A percentile compares a stretch with the other conserved stretches of the same genome.
Conservation (phyloP, 2,329 filamentous ascomycete genomes). For the Diaporthe sp. region DNA sequence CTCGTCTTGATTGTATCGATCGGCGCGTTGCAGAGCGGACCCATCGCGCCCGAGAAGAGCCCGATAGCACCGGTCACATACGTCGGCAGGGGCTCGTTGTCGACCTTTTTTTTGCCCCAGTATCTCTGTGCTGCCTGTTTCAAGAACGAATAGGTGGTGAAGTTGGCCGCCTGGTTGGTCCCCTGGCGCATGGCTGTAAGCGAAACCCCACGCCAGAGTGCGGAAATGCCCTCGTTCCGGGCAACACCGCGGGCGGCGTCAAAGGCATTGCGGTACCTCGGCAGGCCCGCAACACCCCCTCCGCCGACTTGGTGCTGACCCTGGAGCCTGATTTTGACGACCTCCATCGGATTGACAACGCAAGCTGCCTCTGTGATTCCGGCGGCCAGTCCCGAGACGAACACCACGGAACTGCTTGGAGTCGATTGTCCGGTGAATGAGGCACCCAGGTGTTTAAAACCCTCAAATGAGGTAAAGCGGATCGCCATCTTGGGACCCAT, state of each 20-base stretch:
- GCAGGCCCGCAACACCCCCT: neutral
- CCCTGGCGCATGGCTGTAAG: neutral
- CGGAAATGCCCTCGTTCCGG: neutral
- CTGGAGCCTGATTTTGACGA: constrained; percentile 2
- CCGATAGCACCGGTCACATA: neutral
- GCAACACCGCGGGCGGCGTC: neutral
- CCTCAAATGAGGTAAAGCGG: neutral
- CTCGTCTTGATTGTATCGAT: neutral
- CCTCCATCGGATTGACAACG: neutral
- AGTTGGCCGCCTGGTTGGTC: constrained; percentile 2
- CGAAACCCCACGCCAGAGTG: neutral
- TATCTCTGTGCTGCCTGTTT: neutral
- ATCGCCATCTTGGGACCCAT: constrained; percentile 1
- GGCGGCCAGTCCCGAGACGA: neutral
- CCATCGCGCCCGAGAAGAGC: neutral
- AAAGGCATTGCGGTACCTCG: neutral
- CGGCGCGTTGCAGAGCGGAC: constrained; percentile 8
- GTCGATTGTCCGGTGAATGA: neutral
- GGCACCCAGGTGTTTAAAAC: neutral
- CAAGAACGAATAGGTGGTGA: neutral
- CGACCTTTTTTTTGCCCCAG: neutral
- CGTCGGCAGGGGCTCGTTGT: neutral
- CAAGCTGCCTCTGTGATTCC: neutral
- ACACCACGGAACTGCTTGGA: neutral
- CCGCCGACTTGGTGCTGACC: neutral